phyloP scores from a whole-genome alignment of 2,329 filamentous ascomycete species.

The Fusarium floridanum region DNA sequence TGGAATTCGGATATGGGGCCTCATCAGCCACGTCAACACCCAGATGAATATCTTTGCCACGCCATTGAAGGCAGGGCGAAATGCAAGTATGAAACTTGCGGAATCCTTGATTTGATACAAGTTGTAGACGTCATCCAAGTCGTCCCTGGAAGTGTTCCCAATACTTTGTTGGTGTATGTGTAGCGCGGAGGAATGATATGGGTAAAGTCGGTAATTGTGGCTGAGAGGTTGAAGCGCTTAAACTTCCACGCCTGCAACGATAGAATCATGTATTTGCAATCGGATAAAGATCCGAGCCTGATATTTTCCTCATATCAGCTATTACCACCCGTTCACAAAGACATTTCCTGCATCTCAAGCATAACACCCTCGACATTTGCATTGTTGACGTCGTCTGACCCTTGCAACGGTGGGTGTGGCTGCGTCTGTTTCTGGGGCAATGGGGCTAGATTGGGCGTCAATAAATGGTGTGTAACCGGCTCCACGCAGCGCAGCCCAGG shows the following conservation, averaged over 20 bases:
- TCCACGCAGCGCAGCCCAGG: conserved; percentile 9
- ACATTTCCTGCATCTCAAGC: not conserved
- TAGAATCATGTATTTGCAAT: not conserved
- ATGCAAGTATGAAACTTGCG: not conserved
- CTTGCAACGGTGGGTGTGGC: conserved; percentile 27
- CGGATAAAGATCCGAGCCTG: not conserved
- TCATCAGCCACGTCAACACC: conserved; percentile 27
- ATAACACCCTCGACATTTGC: not conserved
- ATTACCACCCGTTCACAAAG: not conserved
- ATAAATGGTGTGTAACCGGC: conserved; percentile 35
- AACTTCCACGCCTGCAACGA: not conserved
- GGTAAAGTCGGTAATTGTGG: conserved; percentile 10
- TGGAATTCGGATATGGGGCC: not conserved
- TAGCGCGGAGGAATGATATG: conserved; percentile 22
- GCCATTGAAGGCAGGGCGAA: conserved; percentile 14
- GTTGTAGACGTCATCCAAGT: conserved; percentile 10
- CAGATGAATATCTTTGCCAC: conserved; percentile 12
- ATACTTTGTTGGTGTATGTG: not conserved
- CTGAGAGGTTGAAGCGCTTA: not conserved
- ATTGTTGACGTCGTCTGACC: conserved; percentile 19
- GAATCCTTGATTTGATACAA: not conserved
- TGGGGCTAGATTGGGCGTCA: conserved; percentile 46
- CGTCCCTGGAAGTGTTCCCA: conserved; percentile 6
- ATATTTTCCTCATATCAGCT: not conserved
- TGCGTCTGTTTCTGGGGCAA: conserved; percentile 48